Conservation (phyloP, 139 green algal genomes). For the Picochlorum sp. region DNA sequence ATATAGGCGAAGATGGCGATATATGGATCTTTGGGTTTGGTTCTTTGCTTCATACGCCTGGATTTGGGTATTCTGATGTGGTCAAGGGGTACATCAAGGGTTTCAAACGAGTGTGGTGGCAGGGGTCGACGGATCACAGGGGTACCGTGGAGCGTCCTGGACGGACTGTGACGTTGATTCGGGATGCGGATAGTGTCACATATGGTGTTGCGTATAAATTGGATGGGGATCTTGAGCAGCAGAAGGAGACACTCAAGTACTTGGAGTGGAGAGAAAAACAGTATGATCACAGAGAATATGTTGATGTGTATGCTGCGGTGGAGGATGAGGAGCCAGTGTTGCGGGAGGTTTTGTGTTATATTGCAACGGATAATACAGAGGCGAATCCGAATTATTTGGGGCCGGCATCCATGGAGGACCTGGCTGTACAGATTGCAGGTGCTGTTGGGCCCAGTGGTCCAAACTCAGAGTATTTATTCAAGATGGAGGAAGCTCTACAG, state of each 20-base stretch:
- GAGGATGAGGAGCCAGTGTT: constrained; percentile 5
- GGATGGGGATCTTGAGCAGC: constrained; percentile 32
- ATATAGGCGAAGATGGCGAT: not conserved
- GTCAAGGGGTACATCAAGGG: constrained; percentile 37
- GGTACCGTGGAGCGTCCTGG: constrained; percentile 39
- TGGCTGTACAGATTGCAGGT: constrained; percentile 49
- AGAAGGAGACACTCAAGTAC: constrained; percentile 46
- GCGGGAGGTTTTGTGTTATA: constrained; percentile 36
- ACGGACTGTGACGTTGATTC: constrained; percentile 58
- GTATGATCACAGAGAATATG: constrained; percentile 54
- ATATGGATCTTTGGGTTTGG: constrained; percentile 49
- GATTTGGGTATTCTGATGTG: constrained; percentile 28
- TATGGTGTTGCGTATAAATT: constrained; percentile 47
- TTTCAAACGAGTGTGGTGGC: constrained; percentile 44
- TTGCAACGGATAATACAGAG: constrained; percentile 31
- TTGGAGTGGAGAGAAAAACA: constrained; percentile 77
- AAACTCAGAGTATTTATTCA: constrained; percentile 66
- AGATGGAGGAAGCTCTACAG: constrained; percentile 43
- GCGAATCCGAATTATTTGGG: constrained; percentile 61
- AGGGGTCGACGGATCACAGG: constrained; percentile 36
- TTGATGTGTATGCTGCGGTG: constrained; percentile 32
- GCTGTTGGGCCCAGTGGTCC: constrained; percentile 44
- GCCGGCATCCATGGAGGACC: constrained; percentile 25
- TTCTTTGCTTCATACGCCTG: constrained; percentile 29
- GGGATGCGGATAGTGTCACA: constrained; percentile 17